phyloP scores from a whole-genome alignment of 1,284 basidiomycete genomes.

The Tranzscheliella williamsii region DNA sequence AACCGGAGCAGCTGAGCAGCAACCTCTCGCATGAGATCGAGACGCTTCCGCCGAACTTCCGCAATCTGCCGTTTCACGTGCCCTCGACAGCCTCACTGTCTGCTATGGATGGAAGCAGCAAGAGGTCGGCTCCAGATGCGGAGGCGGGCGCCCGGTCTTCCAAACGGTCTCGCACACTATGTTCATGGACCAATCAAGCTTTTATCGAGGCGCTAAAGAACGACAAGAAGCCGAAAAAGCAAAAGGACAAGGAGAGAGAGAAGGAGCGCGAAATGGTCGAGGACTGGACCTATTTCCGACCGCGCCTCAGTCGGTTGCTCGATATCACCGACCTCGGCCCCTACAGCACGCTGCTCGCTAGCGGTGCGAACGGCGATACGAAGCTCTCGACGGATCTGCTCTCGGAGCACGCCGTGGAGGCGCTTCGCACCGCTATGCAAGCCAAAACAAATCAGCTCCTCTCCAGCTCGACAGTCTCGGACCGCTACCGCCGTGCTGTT shows the following conservation, averaged over 20 bases:
- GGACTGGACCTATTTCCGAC: conserved; percentile 52
- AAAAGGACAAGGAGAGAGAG: conserved; percentile 45
- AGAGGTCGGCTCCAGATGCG: neutral
- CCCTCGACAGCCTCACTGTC: neutral
- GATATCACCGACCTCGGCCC: conserved; percentile 40
- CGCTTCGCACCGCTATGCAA: neutral
- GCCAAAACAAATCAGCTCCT: conserved; percentile 1
- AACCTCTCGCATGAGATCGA: conserved; percentile 29
- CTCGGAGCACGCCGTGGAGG: neutral
- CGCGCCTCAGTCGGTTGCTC: conserved; percentile 35
- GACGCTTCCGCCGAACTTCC: conserved; percentile 21
- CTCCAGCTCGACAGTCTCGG: neutral
- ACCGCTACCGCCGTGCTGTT: neutral
- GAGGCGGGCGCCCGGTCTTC: conserved; percentile 1
- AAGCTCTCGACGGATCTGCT: conserved; percentile 1
- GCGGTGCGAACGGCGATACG: neutral
- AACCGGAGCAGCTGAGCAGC: conserved; percentile 10
- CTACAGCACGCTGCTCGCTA: conserved; percentile 5
- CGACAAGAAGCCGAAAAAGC: conserved; percentile 42
- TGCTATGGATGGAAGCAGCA: neutral
- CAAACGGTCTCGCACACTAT: conserved; percentile 2
- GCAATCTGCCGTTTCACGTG: conserved; percentile 27
- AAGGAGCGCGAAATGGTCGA: conserved; percentile 48
- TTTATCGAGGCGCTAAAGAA: conserved; percentile 37
- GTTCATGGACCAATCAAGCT: conserved; percentile 26